These are phyloP conservation scores for Candida peoriensis DNA, from an alignment of 805 yeast genomes.

Conservation along the genomic window DNA sequence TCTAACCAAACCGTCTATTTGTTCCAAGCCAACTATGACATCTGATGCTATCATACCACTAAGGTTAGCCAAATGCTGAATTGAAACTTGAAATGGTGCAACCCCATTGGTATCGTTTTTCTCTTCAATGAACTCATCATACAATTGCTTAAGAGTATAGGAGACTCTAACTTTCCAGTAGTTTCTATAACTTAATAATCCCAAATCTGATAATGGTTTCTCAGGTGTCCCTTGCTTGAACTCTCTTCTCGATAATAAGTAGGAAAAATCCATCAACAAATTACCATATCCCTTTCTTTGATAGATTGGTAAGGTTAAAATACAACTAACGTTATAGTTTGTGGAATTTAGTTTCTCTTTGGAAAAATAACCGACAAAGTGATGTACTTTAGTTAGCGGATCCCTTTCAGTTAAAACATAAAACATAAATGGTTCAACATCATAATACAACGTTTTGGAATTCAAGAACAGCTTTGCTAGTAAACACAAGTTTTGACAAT, in stretches of 20 bases:
- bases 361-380: constrained; percentile 91
- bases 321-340: constrained; percentile 84
- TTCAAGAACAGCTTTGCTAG: constrained; percentile 85
- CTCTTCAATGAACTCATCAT: constrained; percentile 4
- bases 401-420: constrained; percentile 76
- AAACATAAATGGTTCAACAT: constrained; percentile 92
- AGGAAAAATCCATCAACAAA: constrained; percentile 84
- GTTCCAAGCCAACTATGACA: constrained; percentile 82
- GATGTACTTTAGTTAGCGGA: constrained; percentile 40
- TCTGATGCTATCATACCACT: constrained; percentile 90
- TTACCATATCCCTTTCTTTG: constrained; percentile 90
- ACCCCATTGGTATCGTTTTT: not conserved
- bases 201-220: constrained; percentile 85
- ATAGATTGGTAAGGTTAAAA: constrained; percentile 79
- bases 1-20: constrained; percentile 53
- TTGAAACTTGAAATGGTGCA: constrained; percentile 33
- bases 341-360: constrained; percentile 74
- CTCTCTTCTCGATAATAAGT: constrained; percentile 69
- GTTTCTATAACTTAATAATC: constrained; percentile 76
- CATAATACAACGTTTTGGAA: constrained; percentile 88
- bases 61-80: constrained; percentile 55
- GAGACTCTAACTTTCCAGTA: constrained; percentile 78
- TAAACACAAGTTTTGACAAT: constrained; percentile 86
- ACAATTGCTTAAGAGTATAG: constrained; percentile 24
- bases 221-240: constrained; percentile 89